phyloP scores from a whole-genome alignment of 1,139 yeast species.

The Blastobotrys serpentis region DNA sequence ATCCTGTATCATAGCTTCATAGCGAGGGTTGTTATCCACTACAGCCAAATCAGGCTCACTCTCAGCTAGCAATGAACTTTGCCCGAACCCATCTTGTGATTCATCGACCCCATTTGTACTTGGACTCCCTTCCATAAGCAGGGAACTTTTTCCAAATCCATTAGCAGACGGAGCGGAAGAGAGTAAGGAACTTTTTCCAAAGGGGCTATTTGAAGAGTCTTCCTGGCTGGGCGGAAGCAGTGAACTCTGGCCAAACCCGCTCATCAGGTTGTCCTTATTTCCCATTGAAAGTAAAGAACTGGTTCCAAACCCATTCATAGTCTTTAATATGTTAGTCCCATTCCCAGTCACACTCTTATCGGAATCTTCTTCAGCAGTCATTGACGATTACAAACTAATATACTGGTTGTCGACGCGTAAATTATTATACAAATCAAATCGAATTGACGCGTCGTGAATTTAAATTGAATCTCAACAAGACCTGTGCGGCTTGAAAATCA shows the following conservation, averaged over 20 bases:
- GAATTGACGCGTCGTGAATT: not conserved
- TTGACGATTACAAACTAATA: not conserved
- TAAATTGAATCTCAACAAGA: too few species aligned
- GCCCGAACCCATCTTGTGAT: not conserved
- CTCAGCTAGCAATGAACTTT: conserved; percentile 1
- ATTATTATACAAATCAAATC: not conserved
- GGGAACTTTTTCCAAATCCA: not conserved
- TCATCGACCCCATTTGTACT: not conserved
- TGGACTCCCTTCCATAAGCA: not conserved
- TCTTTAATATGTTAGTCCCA: too few species aligned
- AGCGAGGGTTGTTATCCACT: not conserved
- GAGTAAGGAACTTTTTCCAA: not conserved
- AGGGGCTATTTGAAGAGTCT: too few species aligned
- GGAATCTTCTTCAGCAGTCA: not conserved
- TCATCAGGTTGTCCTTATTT: not conserved
- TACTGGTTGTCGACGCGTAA: not conserved
- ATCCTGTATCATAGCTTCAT: conserved; percentile 6
- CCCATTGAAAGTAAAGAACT: not conserved
- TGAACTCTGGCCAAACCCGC: not conserved
- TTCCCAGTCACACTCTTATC: too few species aligned
- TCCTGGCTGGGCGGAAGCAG: too few species aligned
- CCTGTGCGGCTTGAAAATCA: not conserved
- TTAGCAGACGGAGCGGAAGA: not conserved
- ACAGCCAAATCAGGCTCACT: conserved; percentile 1
- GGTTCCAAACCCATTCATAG: not conserved